These are phyloP conservation scores for Yarrowia sp. DNA, from an alignment of 805 yeast species.

Conservation along the genomic window DNA sequence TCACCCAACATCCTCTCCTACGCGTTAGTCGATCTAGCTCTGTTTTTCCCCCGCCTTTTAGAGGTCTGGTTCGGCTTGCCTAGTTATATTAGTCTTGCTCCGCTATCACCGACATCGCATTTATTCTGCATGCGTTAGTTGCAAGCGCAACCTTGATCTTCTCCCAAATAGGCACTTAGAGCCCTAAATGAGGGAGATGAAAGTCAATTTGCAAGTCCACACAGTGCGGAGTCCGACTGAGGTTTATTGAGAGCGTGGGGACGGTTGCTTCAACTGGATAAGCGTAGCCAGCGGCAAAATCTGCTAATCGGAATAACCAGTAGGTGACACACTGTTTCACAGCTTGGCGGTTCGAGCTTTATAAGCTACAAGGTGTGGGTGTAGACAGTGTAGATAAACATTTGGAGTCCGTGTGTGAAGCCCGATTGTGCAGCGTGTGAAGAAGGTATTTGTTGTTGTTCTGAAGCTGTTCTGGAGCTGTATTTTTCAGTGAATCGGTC, in stretches of 20 bases:
- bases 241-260: neutral
- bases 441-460: too few species aligned
- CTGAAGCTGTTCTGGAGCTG: too few species aligned
- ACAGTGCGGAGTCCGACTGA: neutral
- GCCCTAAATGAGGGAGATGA: constrained; percentile 44
- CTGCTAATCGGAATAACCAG: neutral
- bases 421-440: too few species aligned
- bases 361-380: too few species aligned
- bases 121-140: constrained; percentile 43
- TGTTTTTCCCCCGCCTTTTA: neutral
- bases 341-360: too few species aligned
- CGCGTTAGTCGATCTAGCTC: too few species aligned
- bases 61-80: neutral
- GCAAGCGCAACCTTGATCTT: constrained; percentile 52
- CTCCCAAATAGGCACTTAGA: constrained; percentile 48
- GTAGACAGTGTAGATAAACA: too few species aligned
- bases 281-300: neutral
- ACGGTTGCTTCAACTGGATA: neutral
- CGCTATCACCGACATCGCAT: constrained; percentile 1
- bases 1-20: neutral
- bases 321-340: neutral
- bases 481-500: too few species aligned
- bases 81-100: neutral
- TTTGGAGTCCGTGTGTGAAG: too few species aligned
- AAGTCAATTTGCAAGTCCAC: neutral